Evolutionary conservation across 2,329 filamentous ascomycete genomes (phyloP).

Genomic region (Parastagonospora nodorum): DNA sequence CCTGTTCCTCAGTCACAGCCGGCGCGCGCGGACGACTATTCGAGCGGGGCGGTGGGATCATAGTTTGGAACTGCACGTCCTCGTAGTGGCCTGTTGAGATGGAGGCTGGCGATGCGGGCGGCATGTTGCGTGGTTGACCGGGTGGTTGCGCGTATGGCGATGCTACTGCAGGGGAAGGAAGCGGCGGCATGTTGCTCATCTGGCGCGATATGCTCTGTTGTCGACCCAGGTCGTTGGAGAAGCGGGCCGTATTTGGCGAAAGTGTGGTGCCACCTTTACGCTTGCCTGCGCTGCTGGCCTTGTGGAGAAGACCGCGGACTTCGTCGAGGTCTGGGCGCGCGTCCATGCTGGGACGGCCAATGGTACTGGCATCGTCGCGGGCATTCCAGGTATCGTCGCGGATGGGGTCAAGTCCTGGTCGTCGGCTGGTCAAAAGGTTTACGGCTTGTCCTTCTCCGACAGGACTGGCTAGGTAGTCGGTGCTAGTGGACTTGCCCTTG

Average conservation of each 20-base stretch:
- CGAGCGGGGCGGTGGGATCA: conserved; percentile 36
- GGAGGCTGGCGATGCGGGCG: conserved; percentile 36
- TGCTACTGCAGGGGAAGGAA: conserved; percentile 28
- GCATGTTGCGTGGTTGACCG: conserved; percentile 22
- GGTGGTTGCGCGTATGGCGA: conserved; percentile 32
- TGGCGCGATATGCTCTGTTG: conserved; percentile 13
- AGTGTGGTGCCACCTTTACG: conserved; percentile 40
- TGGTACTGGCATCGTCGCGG: conserved; percentile 45
- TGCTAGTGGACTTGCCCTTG: conserved; percentile 36
- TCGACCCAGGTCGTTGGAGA: conserved; percentile 13
- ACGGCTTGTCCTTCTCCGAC: conserved; percentile 49
- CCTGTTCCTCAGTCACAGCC: conserved; percentile 19
- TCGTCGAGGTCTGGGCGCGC: conserved; percentile 52
- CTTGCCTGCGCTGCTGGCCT: conserved; percentile 52
- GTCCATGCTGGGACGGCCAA: conserved; percentile 50
- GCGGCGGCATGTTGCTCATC: conserved; percentile 29
- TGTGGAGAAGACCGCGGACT: conserved; percentile 51
- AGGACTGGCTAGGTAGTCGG: conserved; percentile 39
- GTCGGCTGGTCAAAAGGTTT: conserved; percentile 50
- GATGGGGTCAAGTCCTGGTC: conserved; percentile 48
- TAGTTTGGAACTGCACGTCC: conserved; percentile 41
- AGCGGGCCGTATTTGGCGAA: conserved; percentile 24
- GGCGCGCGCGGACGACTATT: conserved; percentile 20
- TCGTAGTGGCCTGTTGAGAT: conserved; percentile 40
- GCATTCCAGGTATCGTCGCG: conserved; percentile 54